These are phyloP conservation scores for Pythium insidiosum DNA, from an alignment of 352 stramenopile genomes.

Conservation along the genomic window DNA sequence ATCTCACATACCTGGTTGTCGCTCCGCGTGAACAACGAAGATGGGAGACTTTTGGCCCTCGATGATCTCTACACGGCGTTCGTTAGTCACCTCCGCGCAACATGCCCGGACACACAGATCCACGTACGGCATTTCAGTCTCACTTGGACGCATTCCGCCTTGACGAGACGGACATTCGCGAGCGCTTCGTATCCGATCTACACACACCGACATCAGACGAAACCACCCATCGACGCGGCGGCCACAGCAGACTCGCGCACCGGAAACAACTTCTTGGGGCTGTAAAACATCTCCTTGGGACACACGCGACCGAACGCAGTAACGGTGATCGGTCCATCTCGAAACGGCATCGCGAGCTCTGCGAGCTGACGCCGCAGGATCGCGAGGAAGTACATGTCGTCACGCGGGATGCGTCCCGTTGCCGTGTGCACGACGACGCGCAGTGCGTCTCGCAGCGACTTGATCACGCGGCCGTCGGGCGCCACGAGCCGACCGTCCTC, in stretches of 20 bases:
- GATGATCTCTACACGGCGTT: slow-evolving; percentile 40
- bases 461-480: slow-evolving; percentile 29
- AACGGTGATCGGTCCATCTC: slow-evolving; percentile 64
- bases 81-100: too few species aligned
- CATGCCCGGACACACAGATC: too few species aligned
- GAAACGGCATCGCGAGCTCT: slow-evolving; percentile 38
- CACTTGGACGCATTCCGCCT: slow-evolving; percentile 6
- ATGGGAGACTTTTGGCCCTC: slow-evolving; percentile 72
- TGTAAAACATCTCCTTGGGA: slow-evolving; percentile 63
- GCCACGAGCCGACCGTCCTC: slow-evolving; percentile 38
- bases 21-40: slow-evolving; percentile 61
- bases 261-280: slow-evolving; percentile 70
- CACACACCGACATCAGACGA: neutral
- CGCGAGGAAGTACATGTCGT: slow-evolving; percentile 70
- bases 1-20: slow-evolving; percentile 33
- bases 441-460: slow-evolving; percentile 38
- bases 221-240: neutral
- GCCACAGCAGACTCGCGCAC: slow-evolving; percentile 17
- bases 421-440: slow-evolving; percentile 25
- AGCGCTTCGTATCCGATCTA: slow-evolving; percentile 14
- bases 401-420: slow-evolving; percentile 31
- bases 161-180: slow-evolving; percentile 6
- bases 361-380: slow-evolving; percentile 52
- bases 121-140: slow-evolving; percentile 16
- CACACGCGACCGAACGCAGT: slow-evolving; percentile 34